A percentile compares a stretch with the other conserved stretches of the same genome.
These are phyloP conservation scores for Nyctanthes arbortristis DNA, from an alignment of 257 asterid genomes.

Conservation along the genomic window DNA sequence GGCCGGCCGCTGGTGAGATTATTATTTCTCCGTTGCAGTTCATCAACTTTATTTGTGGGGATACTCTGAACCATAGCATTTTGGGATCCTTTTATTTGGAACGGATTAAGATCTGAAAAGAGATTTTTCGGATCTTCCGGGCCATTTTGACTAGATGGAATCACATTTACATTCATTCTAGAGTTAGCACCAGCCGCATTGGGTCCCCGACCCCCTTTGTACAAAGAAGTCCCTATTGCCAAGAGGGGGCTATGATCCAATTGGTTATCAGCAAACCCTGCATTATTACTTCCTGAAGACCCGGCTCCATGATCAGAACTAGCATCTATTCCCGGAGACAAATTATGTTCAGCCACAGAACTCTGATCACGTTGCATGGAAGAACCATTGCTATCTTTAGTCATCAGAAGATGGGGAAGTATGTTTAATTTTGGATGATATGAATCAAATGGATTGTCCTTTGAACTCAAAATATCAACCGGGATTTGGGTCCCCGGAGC, in stretches of 20 bases:
- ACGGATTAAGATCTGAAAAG: conserved; percentile 96
- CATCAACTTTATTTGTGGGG: conserved; percentile 55
- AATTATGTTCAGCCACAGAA: conserved; percentile 37
- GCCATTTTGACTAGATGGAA: conserved; percentile 62
- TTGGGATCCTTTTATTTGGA: conserved; percentile 79
- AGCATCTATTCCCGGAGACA: conserved; percentile 36
- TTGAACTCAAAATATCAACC: conserved; percentile 71
- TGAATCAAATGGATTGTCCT: conserved; percentile 63
- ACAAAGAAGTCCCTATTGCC: conserved; percentile 58
- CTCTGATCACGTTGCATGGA: conserved; percentile 40
- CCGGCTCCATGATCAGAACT: conserved; percentile 51
- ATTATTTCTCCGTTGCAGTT: conserved; percentile 52
- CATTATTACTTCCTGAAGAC: conserved; percentile 57
- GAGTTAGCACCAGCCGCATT: conserved; percentile 60
- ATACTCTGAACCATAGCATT: conserved; percentile 50
- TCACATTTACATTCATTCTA: conserved; percentile 67
- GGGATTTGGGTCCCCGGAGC: conserved; percentile 98
- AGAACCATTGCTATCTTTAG: conserved; percentile 36
- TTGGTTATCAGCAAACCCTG: conserved; percentile 46
- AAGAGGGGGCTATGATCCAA: conserved; percentile 53
- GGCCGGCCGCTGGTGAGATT: conserved; percentile 49
- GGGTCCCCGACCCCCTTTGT: conserved; percentile 81
- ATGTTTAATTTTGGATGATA: conserved; percentile 47
- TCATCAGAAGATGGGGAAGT: conserved; percentile 47
- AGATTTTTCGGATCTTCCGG: conserved; percentile 78